These are phyloP conservation scores for Penicillium sp. DNA, from an alignment of 2,329 filamentous ascomycete genomes.

Conservation along the genomic window DNA sequence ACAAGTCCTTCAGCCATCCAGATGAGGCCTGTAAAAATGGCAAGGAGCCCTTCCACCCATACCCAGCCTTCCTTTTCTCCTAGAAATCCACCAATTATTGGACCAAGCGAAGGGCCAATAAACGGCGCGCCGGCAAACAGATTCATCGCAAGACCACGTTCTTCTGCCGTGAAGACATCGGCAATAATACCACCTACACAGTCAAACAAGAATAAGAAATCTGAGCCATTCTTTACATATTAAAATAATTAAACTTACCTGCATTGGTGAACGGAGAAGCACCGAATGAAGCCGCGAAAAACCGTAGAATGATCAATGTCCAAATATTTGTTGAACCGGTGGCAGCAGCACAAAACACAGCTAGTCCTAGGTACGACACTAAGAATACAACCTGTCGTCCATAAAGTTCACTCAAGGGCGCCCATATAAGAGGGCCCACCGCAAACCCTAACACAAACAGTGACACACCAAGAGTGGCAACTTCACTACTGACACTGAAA, in stretches of 20 bases:
- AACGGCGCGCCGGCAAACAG: constrained; percentile 63
- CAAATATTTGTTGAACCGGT: background rate
- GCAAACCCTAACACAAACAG: constrained; percentile 77
- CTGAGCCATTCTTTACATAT: constrained; percentile 63
- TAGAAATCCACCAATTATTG: constrained; percentile 70
- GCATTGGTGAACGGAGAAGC: constrained; percentile 61
- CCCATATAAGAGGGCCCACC: constrained; percentile 59
- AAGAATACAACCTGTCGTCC: constrained; percentile 81
- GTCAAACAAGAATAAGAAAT: constrained; percentile 71
- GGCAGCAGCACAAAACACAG: background rate
- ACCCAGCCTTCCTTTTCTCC: constrained; percentile 65
- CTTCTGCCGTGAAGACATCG: constrained; percentile 66
- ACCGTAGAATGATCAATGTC: constrained; percentile 66
- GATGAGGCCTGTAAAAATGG: constrained; percentile 79
- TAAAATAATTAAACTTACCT: constrained; percentile 79
- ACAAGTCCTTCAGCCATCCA: constrained; percentile 68
- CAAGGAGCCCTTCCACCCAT: constrained; percentile 49
- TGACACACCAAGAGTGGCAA: constrained; percentile 76
- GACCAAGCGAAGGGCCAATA: constrained; percentile 54
- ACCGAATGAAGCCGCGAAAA: constrained; percentile 63
- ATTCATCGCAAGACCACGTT: constrained; percentile 78
- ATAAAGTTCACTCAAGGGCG: constrained; percentile 71
- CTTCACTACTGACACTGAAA: constrained; percentile 18
- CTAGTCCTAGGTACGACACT: constrained; percentile 21
- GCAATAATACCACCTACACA: constrained; percentile 57